Conservation (phyloP, 1,284 basidiomycete species). For the Cutaneotrichosporon sp. region DNA sequence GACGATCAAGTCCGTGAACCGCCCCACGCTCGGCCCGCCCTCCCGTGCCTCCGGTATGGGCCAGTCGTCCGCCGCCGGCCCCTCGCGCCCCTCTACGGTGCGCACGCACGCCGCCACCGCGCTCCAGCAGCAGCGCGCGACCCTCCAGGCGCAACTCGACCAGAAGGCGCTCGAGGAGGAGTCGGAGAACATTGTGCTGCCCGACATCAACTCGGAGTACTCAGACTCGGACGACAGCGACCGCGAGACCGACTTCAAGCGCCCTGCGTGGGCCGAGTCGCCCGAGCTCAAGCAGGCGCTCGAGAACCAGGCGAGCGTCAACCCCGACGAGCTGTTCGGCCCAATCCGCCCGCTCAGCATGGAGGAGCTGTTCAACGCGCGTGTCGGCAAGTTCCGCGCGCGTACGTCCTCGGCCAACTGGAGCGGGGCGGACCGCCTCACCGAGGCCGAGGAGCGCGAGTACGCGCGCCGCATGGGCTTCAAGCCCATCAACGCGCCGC, state of each 20-base stretch:
- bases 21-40: slow-evolving; percentile 42
- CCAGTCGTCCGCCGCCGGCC: background rate
- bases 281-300: slow-evolving; percentile 77
- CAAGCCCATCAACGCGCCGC: slow-evolving; percentile 42
- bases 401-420: slow-evolving; percentile 92
- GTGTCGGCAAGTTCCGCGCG: slow-evolving; percentile 67
- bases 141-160: slow-evolving; percentile 52
- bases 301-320: slow-evolving; percentile 73
- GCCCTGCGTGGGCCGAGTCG: slow-evolving; percentile 87
- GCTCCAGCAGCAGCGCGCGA: slow-evolving; percentile 47
- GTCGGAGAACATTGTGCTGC: slow-evolving; percentile 74
- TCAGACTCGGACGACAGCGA: slow-evolving; percentile 91
- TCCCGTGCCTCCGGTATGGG: slow-evolving; percentile 27
- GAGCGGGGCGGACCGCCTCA: slow-evolving; percentile 80
- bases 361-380: slow-evolving; percentile 66
- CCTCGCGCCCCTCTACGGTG: background rate
- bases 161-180: slow-evolving; percentile 56
- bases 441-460: slow-evolving; percentile 75
- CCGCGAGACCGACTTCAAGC: slow-evolving; percentile 58
- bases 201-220: slow-evolving; percentile 93
- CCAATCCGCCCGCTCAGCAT: slow-evolving; percentile 78
- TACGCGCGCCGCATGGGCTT: slow-evolving; percentile 91
- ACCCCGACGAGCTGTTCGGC: slow-evolving; percentile 92
- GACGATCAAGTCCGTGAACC: slow-evolving; percentile 27
- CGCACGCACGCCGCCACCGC: slow-evolving; percentile 56